A percentile compares a stretch with the other conserved stretches of the same genome.
Conservation (phyloP, 768 basidiomycete species). For the Agaricus sinodeliciosus region DNA sequence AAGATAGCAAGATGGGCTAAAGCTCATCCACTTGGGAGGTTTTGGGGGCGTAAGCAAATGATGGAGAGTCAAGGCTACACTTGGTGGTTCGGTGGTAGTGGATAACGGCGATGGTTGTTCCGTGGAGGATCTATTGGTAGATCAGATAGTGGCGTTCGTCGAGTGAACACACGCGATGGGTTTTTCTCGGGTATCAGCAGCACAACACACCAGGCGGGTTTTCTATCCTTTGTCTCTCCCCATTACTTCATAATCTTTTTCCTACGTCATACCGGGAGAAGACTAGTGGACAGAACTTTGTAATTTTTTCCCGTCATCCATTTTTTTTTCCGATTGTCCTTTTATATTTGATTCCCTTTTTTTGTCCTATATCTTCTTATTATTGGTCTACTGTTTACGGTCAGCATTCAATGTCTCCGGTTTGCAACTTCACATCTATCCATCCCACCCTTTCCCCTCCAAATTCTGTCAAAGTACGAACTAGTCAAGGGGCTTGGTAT, state of each 20-base stretch:
- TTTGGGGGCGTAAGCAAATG: conserved; percentile 13
- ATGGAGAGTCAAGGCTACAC: neutral
- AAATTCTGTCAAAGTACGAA: neutral
- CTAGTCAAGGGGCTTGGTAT: too few relatives aligned
- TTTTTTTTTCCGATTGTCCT: neutral
- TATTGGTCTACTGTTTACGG: conserved; percentile 9
- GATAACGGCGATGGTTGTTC: neutral
- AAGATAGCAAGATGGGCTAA: conserved; percentile 60
- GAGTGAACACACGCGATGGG: neutral
- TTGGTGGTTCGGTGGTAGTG: neutral
- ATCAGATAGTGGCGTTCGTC: neutral
- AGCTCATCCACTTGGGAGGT: neutral
- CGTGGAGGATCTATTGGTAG: neutral
- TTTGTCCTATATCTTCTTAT: conserved; percentile 7
- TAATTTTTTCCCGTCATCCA: neutral
- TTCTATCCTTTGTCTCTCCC: neutral
- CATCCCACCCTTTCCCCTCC: neutral
- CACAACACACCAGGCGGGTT: neutral
- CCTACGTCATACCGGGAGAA: neutral
- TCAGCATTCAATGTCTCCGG: conserved; percentile 1
- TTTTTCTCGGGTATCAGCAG: neutral
- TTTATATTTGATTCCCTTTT: neutral
- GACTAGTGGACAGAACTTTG: neutral
- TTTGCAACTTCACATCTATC: too few relatives aligned
- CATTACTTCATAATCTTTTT: neutral